Percentiles rank a stretch among this genome's conserved stretches.
phyloP scores from a whole-genome alignment of 176 grass and related monocot genomes.

The Musa troglodytarum region DNA sequence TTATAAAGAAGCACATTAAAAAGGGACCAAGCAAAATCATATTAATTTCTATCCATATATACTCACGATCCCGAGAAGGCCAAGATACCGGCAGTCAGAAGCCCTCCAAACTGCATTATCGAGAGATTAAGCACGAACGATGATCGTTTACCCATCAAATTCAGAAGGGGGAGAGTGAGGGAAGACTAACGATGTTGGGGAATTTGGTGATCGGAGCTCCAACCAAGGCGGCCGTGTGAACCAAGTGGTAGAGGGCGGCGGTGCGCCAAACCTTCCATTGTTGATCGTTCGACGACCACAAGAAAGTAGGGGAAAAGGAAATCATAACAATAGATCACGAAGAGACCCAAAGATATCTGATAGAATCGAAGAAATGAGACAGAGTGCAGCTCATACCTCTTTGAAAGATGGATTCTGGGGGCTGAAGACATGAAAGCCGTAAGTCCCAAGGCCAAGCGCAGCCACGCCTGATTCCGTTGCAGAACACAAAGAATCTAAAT shows the following conservation, averaged over 20 bases:
- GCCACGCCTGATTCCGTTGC: constrained; percentile 43
- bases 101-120: constrained; percentile 70
- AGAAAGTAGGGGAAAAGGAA: neutral
- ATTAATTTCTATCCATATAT: neutral
- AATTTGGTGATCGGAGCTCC: constrained; percentile 64
- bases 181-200: constrained; percentile 55
- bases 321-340: neutral
- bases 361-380: neutral
- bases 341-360: neutral
- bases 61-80: constrained; percentile 92
- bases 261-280: constrained; percentile 70
- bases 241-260: constrained; percentile 82
- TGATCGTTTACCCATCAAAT: neutral
- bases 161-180: neutral
- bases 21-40: neutral
- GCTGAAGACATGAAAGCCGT: constrained; percentile 62
- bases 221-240: constrained; percentile 78
- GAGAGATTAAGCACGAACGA: neutral
- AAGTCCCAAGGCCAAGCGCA: constrained; percentile 81
- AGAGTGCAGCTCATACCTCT: constrained; percentile 32
- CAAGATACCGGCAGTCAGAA: constrained; percentile 70
- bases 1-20: neutral
- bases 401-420: constrained; percentile 70
- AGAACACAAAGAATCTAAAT: neutral
- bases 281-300: neutral